Evolutionary conservation across 2,329 filamentous ascomycete species (phyloP).

Genomic region (Monosporascus cannonballus): DNA sequence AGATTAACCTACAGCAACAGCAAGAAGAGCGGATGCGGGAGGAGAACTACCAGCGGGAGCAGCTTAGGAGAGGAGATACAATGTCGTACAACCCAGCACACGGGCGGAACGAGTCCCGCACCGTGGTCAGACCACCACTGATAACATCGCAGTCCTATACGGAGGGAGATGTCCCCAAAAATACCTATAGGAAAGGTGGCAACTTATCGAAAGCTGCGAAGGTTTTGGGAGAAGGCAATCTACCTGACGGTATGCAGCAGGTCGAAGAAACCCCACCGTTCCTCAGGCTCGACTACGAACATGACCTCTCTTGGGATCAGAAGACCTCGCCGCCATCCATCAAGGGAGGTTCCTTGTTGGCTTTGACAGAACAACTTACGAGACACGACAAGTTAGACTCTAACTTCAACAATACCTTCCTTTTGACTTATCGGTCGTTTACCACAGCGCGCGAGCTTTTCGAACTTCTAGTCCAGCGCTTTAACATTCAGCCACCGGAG

Average conservation of each 20-base stretch:
- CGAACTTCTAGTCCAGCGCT: constrained; percentile 84
- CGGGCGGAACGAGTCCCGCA: constrained; percentile 50
- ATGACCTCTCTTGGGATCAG: constrained; percentile 82
- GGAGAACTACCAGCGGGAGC: constrained; percentile 40
- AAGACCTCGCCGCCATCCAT: constrained; percentile 72
- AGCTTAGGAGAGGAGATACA: constrained; percentile 51
- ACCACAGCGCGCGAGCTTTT: constrained; percentile 87
- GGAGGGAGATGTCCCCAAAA: constrained; percentile 49
- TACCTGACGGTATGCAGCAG: constrained; percentile 40
- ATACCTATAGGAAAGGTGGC: constrained; percentile 50
- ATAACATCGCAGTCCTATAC: constrained; percentile 57
- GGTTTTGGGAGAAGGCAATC: constrained; percentile 60
- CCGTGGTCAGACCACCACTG: constrained; percentile 38
- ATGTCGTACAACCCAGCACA: constrained; percentile 52
- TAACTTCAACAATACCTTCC: constrained; percentile 95
- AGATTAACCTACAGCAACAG: constrained; percentile 45
- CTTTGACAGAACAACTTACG: constrained; percentile 89
- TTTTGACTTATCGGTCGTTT: constrained; percentile 94
- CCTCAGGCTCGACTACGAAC: constrained; percentile 78
- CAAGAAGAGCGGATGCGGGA: constrained; percentile 38
- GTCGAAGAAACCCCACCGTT: constrained; percentile 79
- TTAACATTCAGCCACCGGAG: constrained; percentile 85
- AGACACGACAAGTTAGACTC: constrained; percentile 93
- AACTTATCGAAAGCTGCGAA: constrained; percentile 59
- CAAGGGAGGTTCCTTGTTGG: constrained; percentile 83